Conservation (phyloP, 2,329 filamentous ascomycete species). For the Botrytis tulipae region DNA sequence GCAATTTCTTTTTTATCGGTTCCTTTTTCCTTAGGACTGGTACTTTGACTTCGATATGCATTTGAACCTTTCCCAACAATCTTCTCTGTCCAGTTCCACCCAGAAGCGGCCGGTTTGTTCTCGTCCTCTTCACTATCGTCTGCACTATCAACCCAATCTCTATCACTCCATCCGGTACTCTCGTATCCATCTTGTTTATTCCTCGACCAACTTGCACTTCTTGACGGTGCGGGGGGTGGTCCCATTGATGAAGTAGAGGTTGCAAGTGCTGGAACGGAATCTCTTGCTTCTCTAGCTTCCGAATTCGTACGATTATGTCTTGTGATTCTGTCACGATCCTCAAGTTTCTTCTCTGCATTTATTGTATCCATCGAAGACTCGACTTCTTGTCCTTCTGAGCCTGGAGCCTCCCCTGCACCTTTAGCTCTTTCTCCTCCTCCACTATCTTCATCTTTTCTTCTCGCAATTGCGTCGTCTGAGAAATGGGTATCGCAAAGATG, state of each 20-base stretch:
- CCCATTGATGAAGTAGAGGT: conserved; percentile 23
- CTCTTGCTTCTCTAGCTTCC: conserved; percentile 47
- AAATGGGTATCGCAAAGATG: conserved; percentile 96
- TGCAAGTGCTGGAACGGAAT: conserved; percentile 38
- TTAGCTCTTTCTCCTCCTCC: conserved; percentile 67
- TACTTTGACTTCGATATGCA: background rate
- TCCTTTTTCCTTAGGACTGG: background rate
- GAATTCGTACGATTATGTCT: conserved; percentile 45
- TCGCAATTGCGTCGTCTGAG: conserved; percentile 66
- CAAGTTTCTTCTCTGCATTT: background rate
- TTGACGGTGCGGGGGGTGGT: conserved; percentile 10
- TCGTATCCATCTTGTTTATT: conserved; percentile 41
- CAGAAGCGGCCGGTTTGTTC: conserved; percentile 29
- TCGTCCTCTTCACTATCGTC: conserved; percentile 41
- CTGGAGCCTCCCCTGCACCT: conserved; percentile 53
- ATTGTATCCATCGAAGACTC: conserved; percentile 35
- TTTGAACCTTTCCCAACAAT: conserved; percentile 47
- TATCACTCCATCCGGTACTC: conserved; percentile 62
- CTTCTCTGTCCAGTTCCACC: conserved; percentile 56
- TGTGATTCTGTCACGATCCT: conserved; percentile 29
- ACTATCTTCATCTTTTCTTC: conserved; percentile 66
- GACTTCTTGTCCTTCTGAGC: conserved; percentile 65
- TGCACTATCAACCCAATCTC: conserved; percentile 58
- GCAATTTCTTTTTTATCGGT: background rate
- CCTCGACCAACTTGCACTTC: background rate